Evolutionary conservation across 805 yeast genomes (phyloP).

Genomic region (Kodamaea sagamina): DNA sequence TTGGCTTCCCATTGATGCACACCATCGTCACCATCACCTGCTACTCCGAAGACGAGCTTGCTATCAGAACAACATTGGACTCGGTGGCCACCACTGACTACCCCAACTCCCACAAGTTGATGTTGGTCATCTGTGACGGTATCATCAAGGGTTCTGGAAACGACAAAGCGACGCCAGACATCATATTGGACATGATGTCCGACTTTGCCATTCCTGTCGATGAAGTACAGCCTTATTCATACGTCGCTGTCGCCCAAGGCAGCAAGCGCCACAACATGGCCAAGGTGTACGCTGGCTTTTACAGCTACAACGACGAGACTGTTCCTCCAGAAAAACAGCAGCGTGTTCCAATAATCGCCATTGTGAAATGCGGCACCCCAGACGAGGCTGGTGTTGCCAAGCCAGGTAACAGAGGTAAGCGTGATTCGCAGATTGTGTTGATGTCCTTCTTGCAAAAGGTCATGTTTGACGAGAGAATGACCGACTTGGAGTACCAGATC

Average conservation of each 20-base stretch:
- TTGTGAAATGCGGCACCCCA: constrained; percentile 89
- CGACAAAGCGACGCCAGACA: constrained; percentile 84
- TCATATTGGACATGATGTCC: constrained; percentile 83
- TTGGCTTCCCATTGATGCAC: constrained; percentile 69
- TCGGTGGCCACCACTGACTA: constrained; percentile 93
- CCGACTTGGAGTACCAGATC: constrained; percentile 81
- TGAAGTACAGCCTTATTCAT: constrained; percentile 78
- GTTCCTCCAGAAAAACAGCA: constrained; percentile 82
- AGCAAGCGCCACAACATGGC: constrained; percentile 97
- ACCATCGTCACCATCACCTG: constrained; percentile 67
- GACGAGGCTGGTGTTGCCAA: constrained; percentile 62
- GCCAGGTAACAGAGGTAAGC: constrained; percentile 95
- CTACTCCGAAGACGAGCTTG: constrained; percentile 89
- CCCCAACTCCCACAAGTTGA: constrained; percentile 90
- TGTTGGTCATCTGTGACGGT: constrained; percentile 90
- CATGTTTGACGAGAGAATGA: constrained; percentile 92
- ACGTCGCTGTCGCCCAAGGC: constrained; percentile 95
- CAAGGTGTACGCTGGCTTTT: constrained; percentile 91
- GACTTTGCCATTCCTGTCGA: constrained; percentile 65
- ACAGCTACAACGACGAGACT: constrained; percentile 75
- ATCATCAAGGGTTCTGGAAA: constrained; percentile 93
- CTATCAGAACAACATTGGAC: constrained; percentile 84
- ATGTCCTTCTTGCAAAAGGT: constrained; percentile 89
- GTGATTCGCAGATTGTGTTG: constrained; percentile 88
- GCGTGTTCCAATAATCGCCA: constrained; percentile 72